A percentile compares a stretch with the other conserved stretches of the same genome.
These are phyloP conservation scores for Aspergillus incahuasiensis DNA, from an alignment of 495 filamentous ascomycete species.

Conservation along the genomic window DNA sequence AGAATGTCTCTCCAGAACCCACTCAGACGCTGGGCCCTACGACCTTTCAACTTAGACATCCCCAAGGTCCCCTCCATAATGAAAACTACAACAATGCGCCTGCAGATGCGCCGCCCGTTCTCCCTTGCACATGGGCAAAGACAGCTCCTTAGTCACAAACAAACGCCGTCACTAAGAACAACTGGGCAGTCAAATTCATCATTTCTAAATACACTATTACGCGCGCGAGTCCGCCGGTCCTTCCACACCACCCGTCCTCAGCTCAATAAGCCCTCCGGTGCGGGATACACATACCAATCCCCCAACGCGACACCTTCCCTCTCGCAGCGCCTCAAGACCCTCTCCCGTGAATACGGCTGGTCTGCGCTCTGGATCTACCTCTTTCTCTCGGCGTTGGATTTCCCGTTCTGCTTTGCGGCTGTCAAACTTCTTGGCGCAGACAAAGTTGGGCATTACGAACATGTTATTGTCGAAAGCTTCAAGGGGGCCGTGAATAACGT, in stretches of 20 bases:
- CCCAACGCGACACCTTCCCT: constrained; percentile 47
- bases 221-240: constrained; percentile 15
- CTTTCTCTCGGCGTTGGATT: constrained; percentile 75
- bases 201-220: not conserved
- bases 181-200: not conserved
- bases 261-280: constrained; percentile 1
- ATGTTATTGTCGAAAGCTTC: constrained; percentile 37
- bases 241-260: constrained; percentile 26
- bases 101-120: constrained; percentile 9
- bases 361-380: constrained; percentile 89
- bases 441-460: constrained; percentile 63
- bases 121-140: not conserved
- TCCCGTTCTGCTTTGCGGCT: constrained; percentile 89
- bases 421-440: constrained; percentile 82
- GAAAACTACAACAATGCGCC: not conserved
- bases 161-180: not conserved
- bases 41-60: not conserved
- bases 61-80: not conserved
- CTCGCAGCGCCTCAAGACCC: constrained; percentile 65
- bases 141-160: not conserved
- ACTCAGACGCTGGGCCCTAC: not conserved
- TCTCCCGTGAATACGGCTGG: constrained; percentile 95
- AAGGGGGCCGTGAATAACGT: constrained; percentile 27
- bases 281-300: constrained; percentile 1
- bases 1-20: constrained; percentile 6